Conservation (phyloP, 257 asterid species). For the Fraxinus americana region DNA sequence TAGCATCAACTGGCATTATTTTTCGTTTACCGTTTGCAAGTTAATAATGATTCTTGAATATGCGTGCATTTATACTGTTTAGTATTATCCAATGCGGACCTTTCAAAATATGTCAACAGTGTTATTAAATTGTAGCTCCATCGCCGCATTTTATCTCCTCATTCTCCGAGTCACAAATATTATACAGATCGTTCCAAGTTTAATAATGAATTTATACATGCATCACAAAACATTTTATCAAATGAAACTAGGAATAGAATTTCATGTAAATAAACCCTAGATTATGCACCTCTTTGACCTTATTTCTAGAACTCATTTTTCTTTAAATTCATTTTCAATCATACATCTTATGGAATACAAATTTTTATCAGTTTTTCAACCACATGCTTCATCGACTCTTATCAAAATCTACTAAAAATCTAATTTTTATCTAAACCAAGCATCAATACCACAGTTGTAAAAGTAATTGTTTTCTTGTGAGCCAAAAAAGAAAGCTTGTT, state of each 20-base stretch:
- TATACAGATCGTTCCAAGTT: neutral
- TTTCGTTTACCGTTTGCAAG: neutral
- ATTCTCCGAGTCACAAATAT: neutral
- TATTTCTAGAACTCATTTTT: no score
- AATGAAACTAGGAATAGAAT: neutral
- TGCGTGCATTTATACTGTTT: neutral
- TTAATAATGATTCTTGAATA: neutral
- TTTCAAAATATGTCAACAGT: neutral
- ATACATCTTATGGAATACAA: no score
- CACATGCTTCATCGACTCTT: no score
- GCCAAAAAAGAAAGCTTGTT: neutral
- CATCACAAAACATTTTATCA: neutral
- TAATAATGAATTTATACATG: neutral
- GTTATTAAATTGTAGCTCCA: neutral
- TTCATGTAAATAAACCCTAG: no score
- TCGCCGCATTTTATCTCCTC: neutral
- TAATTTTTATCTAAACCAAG: no score
- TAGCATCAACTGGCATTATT: slow-evolving; percentile 3
- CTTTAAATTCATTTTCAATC: no score
- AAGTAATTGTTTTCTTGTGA: neutral
- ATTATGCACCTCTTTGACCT: no score
- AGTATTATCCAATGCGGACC: no score
- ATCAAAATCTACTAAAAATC: no score
- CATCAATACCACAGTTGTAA: neutral
- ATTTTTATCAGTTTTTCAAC: no score